phyloP scores from a whole-genome alignment of 2,329 filamentous ascomycete genomes.

The Hymenoscyphus repandus region DNA sequence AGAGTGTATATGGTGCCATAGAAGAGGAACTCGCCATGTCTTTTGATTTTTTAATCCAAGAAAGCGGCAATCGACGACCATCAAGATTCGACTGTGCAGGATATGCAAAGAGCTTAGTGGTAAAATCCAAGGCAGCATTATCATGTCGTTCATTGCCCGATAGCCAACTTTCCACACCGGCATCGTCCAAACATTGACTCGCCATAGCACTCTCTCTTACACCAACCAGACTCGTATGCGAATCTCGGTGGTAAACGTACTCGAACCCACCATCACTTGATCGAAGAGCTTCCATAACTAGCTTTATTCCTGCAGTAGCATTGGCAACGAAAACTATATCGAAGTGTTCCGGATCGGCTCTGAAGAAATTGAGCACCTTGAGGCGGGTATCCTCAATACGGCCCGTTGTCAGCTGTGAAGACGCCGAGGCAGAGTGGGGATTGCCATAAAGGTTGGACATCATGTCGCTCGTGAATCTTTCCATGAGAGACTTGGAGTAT shows the following conservation, averaged over 20 bases:
- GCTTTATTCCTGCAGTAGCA: constrained; percentile 83
- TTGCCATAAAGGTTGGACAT: constrained; percentile 79
- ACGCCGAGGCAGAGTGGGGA: constrained; percentile 78
- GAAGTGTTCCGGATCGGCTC: constrained; percentile 74
- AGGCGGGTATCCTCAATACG: constrained; percentile 73
- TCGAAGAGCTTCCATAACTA: constrained; percentile 74
- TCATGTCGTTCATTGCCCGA: constrained; percentile 31
- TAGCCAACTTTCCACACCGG: constrained; percentile 62
- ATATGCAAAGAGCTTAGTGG: constrained; percentile 65
- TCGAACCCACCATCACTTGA: constrained; percentile 65
- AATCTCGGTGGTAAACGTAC: constrained; percentile 78
- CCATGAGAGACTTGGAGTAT: constrained; percentile 67
- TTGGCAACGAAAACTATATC: constrained; percentile 91
- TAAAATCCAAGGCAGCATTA: constrained; percentile 9
- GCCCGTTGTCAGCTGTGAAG: constrained; percentile 71
- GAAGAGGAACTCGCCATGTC: constrained; percentile 21
- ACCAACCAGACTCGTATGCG: constrained; percentile 46
- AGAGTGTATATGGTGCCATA: constrained; percentile 54
- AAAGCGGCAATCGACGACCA: constrained; percentile 66
- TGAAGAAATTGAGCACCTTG: constrained; percentile 68
- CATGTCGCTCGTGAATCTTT: constrained; percentile 72
- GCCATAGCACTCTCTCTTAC: constrained; percentile 64
- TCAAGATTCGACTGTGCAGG: constrained; percentile 93
- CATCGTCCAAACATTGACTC: constrained; percentile 63
- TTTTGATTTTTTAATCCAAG: constrained; percentile 56